Evolutionary conservation across 1,139 yeast species (phyloP).

Genomic region (Geotrichum siamense): DNA sequence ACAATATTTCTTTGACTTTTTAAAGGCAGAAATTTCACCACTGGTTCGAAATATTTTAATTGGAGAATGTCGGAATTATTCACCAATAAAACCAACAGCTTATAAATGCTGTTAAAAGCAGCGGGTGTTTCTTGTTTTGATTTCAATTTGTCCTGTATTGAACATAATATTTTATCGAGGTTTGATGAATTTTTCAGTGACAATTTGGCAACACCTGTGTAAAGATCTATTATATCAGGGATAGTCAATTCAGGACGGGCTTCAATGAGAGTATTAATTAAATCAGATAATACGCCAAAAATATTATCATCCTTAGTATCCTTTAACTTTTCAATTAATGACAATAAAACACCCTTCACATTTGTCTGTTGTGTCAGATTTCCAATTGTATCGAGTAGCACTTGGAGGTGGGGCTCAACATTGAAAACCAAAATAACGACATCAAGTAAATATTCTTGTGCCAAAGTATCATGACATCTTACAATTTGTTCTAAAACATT

Average conservation of each 20-base stretch:
- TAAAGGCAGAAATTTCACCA: conserved; percentile 17
- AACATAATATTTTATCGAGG: conserved; percentile 49
- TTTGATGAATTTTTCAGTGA: conserved; percentile 59
- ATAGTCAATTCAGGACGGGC: conserved; percentile 57
- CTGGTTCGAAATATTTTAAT: neutral
- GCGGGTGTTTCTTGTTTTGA: neutral
- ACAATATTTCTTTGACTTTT: conserved; percentile 24
- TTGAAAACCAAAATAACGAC: conserved; percentile 92
- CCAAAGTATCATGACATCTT: conserved; percentile 85
- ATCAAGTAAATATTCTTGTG: conserved; percentile 85
- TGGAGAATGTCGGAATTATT: neutral
- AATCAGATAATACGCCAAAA: conserved; percentile 59
- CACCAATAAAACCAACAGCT: neutral
- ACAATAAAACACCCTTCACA: conserved; percentile 56
- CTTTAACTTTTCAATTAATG: conserved; percentile 43
- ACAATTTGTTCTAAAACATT: conserved; percentile 80
- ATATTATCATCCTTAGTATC: conserved; percentile 24
- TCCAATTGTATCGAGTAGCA: conserved; percentile 58
- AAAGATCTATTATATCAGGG: conserved; percentile 56
- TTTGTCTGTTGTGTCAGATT: conserved; percentile 64
- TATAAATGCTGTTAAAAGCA: neutral
- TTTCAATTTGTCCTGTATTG: neutral
- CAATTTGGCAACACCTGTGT: conserved; percentile 60
- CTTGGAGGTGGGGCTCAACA: conserved; percentile 76
- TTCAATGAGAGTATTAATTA: conserved; percentile 48